Percentiles rank a stretch among this genome's conserved stretches.
Conservation (phyloP, 2,329 filamentous ascomycete genomes). For the Pleoardoris graminearum region DNA sequence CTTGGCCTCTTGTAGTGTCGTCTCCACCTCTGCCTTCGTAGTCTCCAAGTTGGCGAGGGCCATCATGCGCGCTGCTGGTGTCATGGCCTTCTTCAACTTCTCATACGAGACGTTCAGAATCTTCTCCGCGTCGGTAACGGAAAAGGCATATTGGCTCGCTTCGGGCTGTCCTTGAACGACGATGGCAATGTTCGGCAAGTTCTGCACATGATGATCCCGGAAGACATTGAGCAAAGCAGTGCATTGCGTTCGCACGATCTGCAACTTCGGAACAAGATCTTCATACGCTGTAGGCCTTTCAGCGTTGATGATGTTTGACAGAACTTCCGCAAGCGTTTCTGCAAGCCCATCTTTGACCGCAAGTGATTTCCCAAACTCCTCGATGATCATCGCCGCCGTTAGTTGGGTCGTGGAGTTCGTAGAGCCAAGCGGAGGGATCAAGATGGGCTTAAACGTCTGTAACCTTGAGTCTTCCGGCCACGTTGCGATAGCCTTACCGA, state of each 20-base stretch:
- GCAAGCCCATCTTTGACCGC: slow-evolving; percentile 53
- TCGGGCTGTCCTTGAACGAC: slow-evolving; percentile 92
- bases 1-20: slow-evolving; percentile 79
- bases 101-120: slow-evolving; percentile 86
- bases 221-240: slow-evolving; percentile 89
- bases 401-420: slow-evolving; percentile 85
- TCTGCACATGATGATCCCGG: slow-evolving; percentile 63
- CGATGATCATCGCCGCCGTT: slow-evolving; percentile 78
- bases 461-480: slow-evolving; percentile 66
- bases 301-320: slow-evolving; percentile 77
- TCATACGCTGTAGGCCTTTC: slow-evolving; percentile 83
- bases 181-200: slow-evolving; percentile 81
- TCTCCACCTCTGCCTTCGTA: slow-evolving; percentile 69
- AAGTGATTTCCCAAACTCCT: slow-evolving; percentile 75
- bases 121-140: slow-evolving; percentile 82
- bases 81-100: slow-evolving; percentile 82
- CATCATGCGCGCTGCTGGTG: slow-evolving; percentile 84
- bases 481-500: slow-evolving; percentile 79
- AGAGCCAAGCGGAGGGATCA: slow-evolving; percentile 70
- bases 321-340: slow-evolving; percentile 62
- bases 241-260: slow-evolving; percentile 88
- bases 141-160: slow-evolving; percentile 91
- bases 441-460: slow-evolving; percentile 65
- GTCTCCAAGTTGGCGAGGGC: slow-evolving; percentile 78
- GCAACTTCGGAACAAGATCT: slow-evolving; percentile 86